Base-by-base conservation (phyloP, 2,329 filamentous ascomycete genomes). In the Epichloe elymi region DNA sequence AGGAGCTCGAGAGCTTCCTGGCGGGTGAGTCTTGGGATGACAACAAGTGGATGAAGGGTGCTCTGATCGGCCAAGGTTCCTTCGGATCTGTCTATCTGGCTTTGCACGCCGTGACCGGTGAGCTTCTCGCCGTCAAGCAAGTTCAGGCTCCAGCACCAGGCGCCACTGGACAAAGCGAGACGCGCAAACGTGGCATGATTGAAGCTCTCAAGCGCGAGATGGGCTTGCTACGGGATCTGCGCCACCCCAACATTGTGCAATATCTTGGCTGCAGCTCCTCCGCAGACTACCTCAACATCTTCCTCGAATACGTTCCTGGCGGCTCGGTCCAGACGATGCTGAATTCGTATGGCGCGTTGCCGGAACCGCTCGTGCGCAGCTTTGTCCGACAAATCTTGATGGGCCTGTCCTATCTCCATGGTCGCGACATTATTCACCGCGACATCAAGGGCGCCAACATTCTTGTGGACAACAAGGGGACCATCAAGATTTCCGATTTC, bases 391-490 rank as follows among this genome's bases (percentile, higher is more conserved):
- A 98, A 68, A 98, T 98, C 58, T 75, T 98, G 54, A 85, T 86
- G 36, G 93, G 93, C 45, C 78, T 98, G 33, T 90, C 87, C 3
- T 98, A 97, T 65, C 80, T 98, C 15, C 93, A 98, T 71, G 85
- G 85, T 63, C 82, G 85, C 57, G 93, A 96, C 64, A 98, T 98
- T 63, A 97, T 98, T 60, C 93, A 98, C 67, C 86, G 93, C 54
- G 93, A 98, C 64, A 97, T 98, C 78, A 98, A 98, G 73, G 93
- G 93, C 46, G 93, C 93, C 66, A 98, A 98, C 65, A 95, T 98
- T 59, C 82, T 98, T 5, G 93, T 98, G 52, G 93, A 98, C 72
- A 97, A 97, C 74, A 96, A 97, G 70, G 93, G 93, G 53, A 91
- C 88, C 7, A 95, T 98, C 71, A 98, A 98, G 72, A 98, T 98